These are phyloP conservation scores for Trichoderma pleuroti DNA, from an alignment of 2,329 filamentous ascomycete genomes.

Conservation along the genomic window DNA sequence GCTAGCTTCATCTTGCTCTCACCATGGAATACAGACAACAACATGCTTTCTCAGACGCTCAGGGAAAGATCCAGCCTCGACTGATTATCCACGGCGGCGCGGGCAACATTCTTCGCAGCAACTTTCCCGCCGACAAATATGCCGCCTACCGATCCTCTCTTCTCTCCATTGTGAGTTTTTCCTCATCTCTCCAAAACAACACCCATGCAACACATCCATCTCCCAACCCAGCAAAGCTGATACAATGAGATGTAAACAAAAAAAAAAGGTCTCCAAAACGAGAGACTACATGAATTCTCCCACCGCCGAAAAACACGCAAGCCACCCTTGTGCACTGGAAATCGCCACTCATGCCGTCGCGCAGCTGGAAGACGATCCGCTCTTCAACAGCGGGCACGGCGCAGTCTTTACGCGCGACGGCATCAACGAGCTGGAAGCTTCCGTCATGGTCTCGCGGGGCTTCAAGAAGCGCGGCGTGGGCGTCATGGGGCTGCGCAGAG, in stretches of 20 bases:
- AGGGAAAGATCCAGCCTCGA: conserved; percentile 45
- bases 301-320: neutral
- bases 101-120: conserved; percentile 61
- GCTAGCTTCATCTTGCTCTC: neutral
- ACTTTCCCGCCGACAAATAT: conserved; percentile 57
- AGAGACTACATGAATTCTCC: conserved; percentile 45
- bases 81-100: conserved; percentile 72
- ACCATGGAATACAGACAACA: conserved; percentile 42
- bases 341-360: conserved; percentile 71
- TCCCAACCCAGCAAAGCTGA: neutral
- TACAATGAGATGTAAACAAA: neutral
- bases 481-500: conserved; percentile 66
- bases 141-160: conserved; percentile 57
- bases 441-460: conserved; percentile 76
- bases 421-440: conserved; percentile 80
- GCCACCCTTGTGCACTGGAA: conserved; percentile 61
- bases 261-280: conserved; percentile 42
- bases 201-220: neutral
- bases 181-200: neutral
- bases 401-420: conserved; percentile 84
- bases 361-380: conserved; percentile 71
- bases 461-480: conserved; percentile 73
- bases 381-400: conserved; percentile 82
- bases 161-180: conserved; percentile 51
- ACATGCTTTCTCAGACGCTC: conserved; percentile 12